Percentiles rank a stretch among this genome's conserved stretches.
Evolutionary conservation across 2,329 filamentous ascomycete genomes (phyloP).

Genomic region (Claviceps spartinae): DNA sequence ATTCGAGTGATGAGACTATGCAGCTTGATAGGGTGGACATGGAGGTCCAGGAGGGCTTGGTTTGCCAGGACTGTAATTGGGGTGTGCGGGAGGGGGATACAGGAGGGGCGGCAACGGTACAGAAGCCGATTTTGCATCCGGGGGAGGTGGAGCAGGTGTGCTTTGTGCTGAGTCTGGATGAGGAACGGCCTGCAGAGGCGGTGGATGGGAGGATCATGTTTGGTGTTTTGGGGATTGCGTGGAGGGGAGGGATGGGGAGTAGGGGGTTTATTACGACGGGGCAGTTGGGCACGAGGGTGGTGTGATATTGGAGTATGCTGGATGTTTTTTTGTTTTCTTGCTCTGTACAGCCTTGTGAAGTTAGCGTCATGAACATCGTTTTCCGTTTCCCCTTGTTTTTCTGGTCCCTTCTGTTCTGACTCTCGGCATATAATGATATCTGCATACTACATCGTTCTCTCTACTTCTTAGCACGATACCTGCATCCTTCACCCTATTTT

Average conservation of each 20-base stretch:
- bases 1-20: conserved; percentile 73
- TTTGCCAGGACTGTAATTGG: conserved; percentile 45
- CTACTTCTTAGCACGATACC: no score
- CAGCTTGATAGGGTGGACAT: conserved; percentile 56
- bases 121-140: conserved; percentile 43
- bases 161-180: conserved; percentile 35
- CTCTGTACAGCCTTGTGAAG: background rate
- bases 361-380: background rate
- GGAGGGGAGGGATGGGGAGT: conserved; percentile 84
- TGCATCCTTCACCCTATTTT: no score
- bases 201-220: conserved; percentile 50
- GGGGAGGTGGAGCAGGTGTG: conserved; percentile 54
- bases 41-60: conserved; percentile 37
- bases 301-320: conserved; percentile 3
- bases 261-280: conserved; percentile 78
- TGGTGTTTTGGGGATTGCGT: conserved; percentile 74
- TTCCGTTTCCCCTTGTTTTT: background rate
- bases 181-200: conserved; percentile 23
- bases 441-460: no score
- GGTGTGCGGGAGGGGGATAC: conserved; percentile 14
- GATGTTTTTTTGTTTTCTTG: background rate
- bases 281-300: conserved; percentile 48
- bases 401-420: background rate
- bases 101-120: background rate
- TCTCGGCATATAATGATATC: no score